Base-by-base conservation (phyloP, 2,329 filamentous ascomycete species). In the Neurospora sp. region DNA sequence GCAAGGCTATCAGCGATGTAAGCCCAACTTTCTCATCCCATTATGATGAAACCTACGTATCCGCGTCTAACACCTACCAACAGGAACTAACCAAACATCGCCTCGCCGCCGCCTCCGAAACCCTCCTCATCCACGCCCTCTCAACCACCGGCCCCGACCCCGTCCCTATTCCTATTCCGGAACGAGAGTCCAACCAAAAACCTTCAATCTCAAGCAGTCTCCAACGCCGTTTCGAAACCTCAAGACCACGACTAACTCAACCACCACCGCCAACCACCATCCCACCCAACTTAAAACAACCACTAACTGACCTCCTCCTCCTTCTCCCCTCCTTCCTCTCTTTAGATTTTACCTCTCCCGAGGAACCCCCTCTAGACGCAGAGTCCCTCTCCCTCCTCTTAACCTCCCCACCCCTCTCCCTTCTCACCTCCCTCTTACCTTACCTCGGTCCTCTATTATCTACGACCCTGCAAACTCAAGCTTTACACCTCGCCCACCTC, bases 261-360 rank as follows among this genome's bases (percentile, higher is more conserved):
- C 33, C 71, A 68, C 15, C 72, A 73, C 43, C 68, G 71, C 23
- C 73, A 71, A 43, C 71, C 69, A 38, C 71, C 73, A 36, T 70
- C 67, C 68, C 69, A 0, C 23, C 68, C 19, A 74, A 76, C 0
- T 71, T 77, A 11, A 74, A 77, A 11, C 38, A 71, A 19, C 72
- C 77, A 11, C 82, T 89, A 4, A 72, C 85, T 67, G 84, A 89
- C 72, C 81, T 88, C 10, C 81, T 90, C 66, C 75, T 87, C 66
- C 79, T 90, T 19, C 81, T 90, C 3, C 84, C 86, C 0, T 79
- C 85, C 0, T 78, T 85, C 0, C 80, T 87, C 40, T 79, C 85
- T 9, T 76, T 79, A 4, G 52, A 62, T 2, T 76, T 79, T 17
- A 72, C 78, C n/a, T 71, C 78, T 2, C 46, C 70, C 9, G 58